Evolutionary conservation across 257 asterid species (phyloP).

Genomic region (Rhazya stricta): DNA sequence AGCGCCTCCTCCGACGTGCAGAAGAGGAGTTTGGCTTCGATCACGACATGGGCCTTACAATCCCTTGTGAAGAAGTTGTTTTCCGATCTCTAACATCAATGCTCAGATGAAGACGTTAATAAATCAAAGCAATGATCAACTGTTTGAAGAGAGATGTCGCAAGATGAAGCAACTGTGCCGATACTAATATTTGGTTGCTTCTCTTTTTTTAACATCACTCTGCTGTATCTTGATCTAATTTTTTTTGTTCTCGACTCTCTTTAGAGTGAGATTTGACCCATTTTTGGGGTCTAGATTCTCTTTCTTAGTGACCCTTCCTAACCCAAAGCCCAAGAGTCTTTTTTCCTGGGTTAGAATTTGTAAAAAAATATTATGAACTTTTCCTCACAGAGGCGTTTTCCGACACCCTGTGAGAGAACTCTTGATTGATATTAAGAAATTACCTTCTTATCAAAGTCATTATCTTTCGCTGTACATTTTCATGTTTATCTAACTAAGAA

Average conservation of each 20-base stretch:
- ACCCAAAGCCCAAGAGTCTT: slow-evolving; percentile 19
- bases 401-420: slow-evolving; percentile 23
- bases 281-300: slow-evolving; percentile 3
- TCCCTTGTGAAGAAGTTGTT: slow-evolving; percentile 45
- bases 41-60: slow-evolving; percentile 47
- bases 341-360: slow-evolving; percentile 29
- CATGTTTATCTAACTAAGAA: background rate
- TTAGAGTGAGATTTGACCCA: slow-evolving; percentile 1
- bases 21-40: slow-evolving; percentile 52
- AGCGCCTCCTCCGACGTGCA: slow-evolving; percentile 36
- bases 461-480: background rate
- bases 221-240: slow-evolving; percentile 7
- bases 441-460: background rate
- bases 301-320: slow-evolving; percentile 12
- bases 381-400: slow-evolving; percentile 35
- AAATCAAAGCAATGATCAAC: background rate
- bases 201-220: slow-evolving; percentile 24
- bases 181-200: slow-evolving; percentile 5
- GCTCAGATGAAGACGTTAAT: slow-evolving; percentile 22
- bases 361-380: slow-evolving; percentile 16
- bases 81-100: slow-evolving; percentile 44
- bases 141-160: slow-evolving; percentile 22
- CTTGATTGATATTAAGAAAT: slow-evolving; percentile 2
- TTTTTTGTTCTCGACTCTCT: background rate
- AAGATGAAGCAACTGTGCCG: slow-evolving; percentile 24